Evolutionary conservation across 208 protist species (phyloP), one percentile per base, ranked within the genome.

Genomic region (Acanthamoeba healyi): DNA sequence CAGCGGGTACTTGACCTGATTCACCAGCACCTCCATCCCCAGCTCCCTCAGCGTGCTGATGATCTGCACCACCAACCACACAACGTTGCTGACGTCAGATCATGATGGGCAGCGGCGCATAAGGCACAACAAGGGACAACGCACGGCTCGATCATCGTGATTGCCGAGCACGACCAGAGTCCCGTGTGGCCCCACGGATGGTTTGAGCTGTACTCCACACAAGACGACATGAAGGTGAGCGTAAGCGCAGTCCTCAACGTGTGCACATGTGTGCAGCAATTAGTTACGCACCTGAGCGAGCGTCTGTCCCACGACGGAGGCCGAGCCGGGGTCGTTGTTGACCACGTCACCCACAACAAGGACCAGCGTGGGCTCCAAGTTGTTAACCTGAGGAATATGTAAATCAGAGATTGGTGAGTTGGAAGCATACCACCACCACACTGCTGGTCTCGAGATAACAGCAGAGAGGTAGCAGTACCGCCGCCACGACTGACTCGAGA

Each of bases 311-410:
- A 79, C 22, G 70, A 9, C 12, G 70, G 70, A 42, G 22, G 70
- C 70, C 14, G 70, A 38, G 36, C 22, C 36, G 22, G 70, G 70
- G 70, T 79, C 70, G 36, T 79, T 79, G 70, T 79, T 79, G 36
- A 79, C 70, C 34, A 79, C 70, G 24, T 79, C 70, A 36, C 70
- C 70, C 38, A 79, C 70, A 19, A 79, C 36, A 5, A 79, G 38
- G 36, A 79, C 70, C n/a, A 79, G 70, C 36, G 70, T 15, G 70
- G 70, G 70, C 38, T 79, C 70, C 70, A 44, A 1, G n/a, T 38
- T 26, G 70, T 79, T 79, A 10, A 79, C 24, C 70, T 79, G 70
- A 54, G 10, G 49, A 54, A 6, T 6, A 54, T 54, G 49, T 70
- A 24, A 70, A 70, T 12, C 6, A 54, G 15, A 15, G 49, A 54